Evolutionary conservation across 441 rosid species (phyloP), one percentile per base, ranked within the genome.

Genomic region (Jatropha multifida): DNA sequence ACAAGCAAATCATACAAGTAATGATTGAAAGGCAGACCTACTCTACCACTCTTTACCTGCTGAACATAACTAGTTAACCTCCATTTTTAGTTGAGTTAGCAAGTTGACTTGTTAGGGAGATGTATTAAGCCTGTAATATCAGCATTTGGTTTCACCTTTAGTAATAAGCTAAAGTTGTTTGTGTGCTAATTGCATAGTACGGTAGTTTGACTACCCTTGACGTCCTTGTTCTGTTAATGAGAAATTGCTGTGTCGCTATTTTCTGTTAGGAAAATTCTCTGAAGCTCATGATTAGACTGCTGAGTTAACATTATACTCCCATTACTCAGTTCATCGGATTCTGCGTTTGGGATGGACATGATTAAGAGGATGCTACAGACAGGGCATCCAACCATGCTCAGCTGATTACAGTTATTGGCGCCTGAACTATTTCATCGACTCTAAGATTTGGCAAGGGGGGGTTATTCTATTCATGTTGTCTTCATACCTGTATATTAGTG

Each of bases 331-430:
- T 92, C 97, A 74, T 92, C 98, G 10, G 99, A 95, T 82, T 95
- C 99, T 32, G 86, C 98, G 9, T 95, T 95, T 81, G 97, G 98
- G 78, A 93, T 93, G 95, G 97, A 93, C 77, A 89, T 93, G 90
- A 15, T 92, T 65, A 95, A 93, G 91, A 88, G 94, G 84, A 93
- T 95, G 93, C 90, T 95, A 38, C 98, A 95, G 77, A 87, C 93
- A 7, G 97, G 97, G 54, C 98, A 92, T 83, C 99, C 99, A 17
- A 90, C 96, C 7, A 90, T 95, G 98, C 95, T 95, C 77, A 87
- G 91, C 83, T 95, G 84, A 89, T 77, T 55, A 56, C 58, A 46
- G 18, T 61, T 62, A 54, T 59, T 11, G 66, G 73, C 20, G 51
- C 67, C 52, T 71, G 63, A 65, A 64, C 69, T 70, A 20, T 75